phyloP scores from a whole-genome alignment of 2,329 filamentous ascomycete species.

The Claviceps capensis region DNA sequence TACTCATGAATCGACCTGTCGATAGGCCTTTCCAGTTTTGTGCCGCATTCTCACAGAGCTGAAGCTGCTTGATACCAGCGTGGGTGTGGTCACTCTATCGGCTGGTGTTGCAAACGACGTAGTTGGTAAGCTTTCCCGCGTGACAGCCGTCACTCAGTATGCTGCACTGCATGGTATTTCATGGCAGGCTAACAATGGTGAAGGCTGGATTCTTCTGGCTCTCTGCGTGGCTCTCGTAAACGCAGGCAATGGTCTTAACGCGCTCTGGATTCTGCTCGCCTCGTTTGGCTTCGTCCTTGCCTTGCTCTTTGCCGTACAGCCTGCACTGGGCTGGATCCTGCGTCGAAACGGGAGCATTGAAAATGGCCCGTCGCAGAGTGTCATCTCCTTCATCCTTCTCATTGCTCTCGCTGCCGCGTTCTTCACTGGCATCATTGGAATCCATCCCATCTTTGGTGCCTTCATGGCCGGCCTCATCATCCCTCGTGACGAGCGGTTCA shows the following conservation, averaged over 20 bases:
- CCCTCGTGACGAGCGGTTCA: constrained; percentile 79
- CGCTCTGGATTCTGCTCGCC: constrained; percentile 71
- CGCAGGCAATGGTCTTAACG: constrained; percentile 65
- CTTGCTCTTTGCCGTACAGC: constrained; percentile 58
- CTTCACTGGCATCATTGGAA: constrained; percentile 80
- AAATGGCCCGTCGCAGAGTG: constrained; percentile 75
- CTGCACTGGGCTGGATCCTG: constrained; percentile 61
- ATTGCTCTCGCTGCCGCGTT: constrained; percentile 68
- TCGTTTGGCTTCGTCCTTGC: constrained; percentile 64
- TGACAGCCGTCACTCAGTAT: neutral
- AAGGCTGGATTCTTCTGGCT: constrained; percentile 72
- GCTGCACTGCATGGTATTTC: neutral
- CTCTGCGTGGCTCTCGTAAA: constrained; percentile 91
- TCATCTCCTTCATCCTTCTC: constrained; percentile 71
- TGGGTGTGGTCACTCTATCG: constrained; percentile 78
- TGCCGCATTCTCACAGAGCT: constrained; percentile 88
- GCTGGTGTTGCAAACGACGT: constrained; percentile 87
- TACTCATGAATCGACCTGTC: neutral
- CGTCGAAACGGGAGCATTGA: constrained; percentile 63
- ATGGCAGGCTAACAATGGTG: neutral
- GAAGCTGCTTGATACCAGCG: constrained; percentile 68
- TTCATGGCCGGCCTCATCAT: constrained; percentile 84
- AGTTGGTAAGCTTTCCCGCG: constrained; percentile 14
- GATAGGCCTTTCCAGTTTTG: constrained; percentile 63
- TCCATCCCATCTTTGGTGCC: constrained; percentile 88